Evolutionary conservation across 148 eudicot species (phyloP), one percentile per base, ranked within the genome.

Genomic region (Rhododendron molle): DNA sequence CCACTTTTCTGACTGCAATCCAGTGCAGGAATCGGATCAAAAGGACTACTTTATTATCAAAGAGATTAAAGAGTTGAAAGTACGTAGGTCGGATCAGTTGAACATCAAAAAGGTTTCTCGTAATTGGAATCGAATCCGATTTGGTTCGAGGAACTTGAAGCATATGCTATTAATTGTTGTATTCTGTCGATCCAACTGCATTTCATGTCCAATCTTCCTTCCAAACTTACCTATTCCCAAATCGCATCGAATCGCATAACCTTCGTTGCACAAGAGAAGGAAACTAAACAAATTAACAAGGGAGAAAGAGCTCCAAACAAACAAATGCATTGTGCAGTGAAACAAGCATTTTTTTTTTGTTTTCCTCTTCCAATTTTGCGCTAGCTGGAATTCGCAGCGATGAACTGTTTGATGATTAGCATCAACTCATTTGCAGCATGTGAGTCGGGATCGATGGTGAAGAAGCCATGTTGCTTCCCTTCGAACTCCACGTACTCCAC

Each of bases 401-500:
- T 85, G 84, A 91, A 91, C 20, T 62, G 49, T 79, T 89, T 87
- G 83, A 91, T 86, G 30, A 89, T 36, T 4, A 85, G 46, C 91
- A 91, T 90, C 76, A 91, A 40, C 62, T 89, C 73, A 6, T 87
- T 83, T 1, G 93, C 50, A 34, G 90, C 83, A 83, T 90, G 44
- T 30, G 93, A 88, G 77, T 90, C 34, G 2, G 94, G 94, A 78
- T 90, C 11, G 38, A 91, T 88, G 28, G 93, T 88, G 89, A 89
- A 90, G 85, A 93, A 93, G 30, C 96, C 94, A 87, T 93, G 96
- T 69, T 93, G 73, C 76, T 90, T 78, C 5, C 90, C 98, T 87
- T 93, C 85, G 46, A 89, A 91, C 72, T 89, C 92, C 2, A 72
- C 91, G 76, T 91, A 93, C 50, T 93, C 90, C 11, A 91, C 85